These are phyloP conservation scores for Boletus vinaceobasis DNA, from an alignment of 768 basidiomycete genomes.

Conservation along the genomic window DNA sequence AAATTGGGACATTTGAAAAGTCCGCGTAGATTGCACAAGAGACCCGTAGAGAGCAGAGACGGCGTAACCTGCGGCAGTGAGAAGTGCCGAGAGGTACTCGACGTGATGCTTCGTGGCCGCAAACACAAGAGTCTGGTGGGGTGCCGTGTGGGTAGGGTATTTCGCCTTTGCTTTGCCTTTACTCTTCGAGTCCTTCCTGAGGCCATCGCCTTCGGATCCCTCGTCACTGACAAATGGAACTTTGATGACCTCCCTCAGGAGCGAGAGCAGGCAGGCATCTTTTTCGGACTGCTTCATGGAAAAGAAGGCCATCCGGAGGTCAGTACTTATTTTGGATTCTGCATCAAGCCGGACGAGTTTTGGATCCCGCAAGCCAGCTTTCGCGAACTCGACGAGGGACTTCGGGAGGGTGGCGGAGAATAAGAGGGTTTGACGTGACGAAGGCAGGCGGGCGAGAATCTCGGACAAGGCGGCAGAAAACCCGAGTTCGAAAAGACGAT, in stretches of 20 bases:
- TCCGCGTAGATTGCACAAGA: constrained; percentile 87
- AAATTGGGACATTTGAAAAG: constrained; percentile 88
- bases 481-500: constrained; percentile 97
- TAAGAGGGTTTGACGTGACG: constrained; percentile 85
- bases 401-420: constrained; percentile 97
- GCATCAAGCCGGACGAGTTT: constrained; percentile 95
- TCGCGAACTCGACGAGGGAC: constrained; percentile 96
- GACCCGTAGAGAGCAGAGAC: constrained; percentile 96
- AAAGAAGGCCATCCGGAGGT: constrained; percentile 94
- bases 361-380: constrained; percentile 90
- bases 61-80: constrained; percentile 78
- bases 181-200: constrained; percentile 38
- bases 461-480: constrained; percentile 91
- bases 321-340: constrained; percentile 92
- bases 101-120: constrained; percentile 98
- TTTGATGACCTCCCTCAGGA: constrained; percentile 84
- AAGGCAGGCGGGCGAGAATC: constrained; percentile 84
- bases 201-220: constrained; percentile 18
- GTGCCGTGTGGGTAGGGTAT: constrained; percentile 49
- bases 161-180: constrained; percentile 53
- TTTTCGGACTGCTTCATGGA: constrained; percentile 90
- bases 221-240: constrained; percentile 57
- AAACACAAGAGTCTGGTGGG: constrained; percentile 93
- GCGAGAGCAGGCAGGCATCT: constrained; percentile 80
- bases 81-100: constrained; percentile 81